phyloP scores from a whole-genome alignment of 345 rosid species.

The Citrus sinensis region DVS_A1.0 CM039166.1:17040501-17041000 shows the following conservation, averaged over 20 bases:
- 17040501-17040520: not conserved
- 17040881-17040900: constrained; percentile 93
- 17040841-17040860: constrained; percentile 93
- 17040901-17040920: constrained; percentile 66
- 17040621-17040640: not conserved
- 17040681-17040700: constrained; percentile 42
- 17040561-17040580: not conserved
- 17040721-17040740: constrained; percentile 68
- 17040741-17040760: constrained; percentile 78
- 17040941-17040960: constrained; percentile 91
- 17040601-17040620: not conserved
- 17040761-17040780: constrained; percentile 60
- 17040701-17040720: constrained; percentile 86
- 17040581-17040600: not conserved
- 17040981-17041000: constrained; percentile 91
- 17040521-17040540: not conserved
- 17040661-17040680: not conserved
- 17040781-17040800: constrained; percentile 88
- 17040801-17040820: constrained; percentile 63
- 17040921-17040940: constrained; percentile 64
- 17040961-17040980: constrained; percentile 72
- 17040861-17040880: constrained; percentile 83
- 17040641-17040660: not conserved
- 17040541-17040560: not conserved
- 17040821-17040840: constrained; percentile 85